These are phyloP conservation scores for Schwanniomyces occidentalis DNA, from an alignment of 805 yeast species.

Conservation along the genomic window DNA sequence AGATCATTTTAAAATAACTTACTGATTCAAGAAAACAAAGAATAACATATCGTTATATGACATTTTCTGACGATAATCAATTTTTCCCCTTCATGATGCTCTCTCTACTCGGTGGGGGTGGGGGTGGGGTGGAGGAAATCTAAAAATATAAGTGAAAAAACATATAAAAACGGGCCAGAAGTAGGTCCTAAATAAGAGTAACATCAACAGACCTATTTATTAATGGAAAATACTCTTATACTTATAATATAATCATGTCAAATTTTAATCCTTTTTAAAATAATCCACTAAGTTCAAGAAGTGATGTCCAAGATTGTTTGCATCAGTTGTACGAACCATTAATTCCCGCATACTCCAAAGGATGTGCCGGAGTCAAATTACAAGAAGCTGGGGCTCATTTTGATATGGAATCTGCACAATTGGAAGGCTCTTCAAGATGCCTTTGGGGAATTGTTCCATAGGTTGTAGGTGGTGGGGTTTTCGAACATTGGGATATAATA, in stretches of 20 bases:
- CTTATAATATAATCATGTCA: neutral
- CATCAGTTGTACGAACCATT: slow-evolving; percentile 10
- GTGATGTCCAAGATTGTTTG: slow-evolving; percentile 8
- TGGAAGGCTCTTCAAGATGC: slow-evolving; percentile 29
- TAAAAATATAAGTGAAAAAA: too few species aligned
- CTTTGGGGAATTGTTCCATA: slow-evolving; percentile 30
- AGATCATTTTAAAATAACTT: too few species aligned
- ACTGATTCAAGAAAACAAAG: too few species aligned
- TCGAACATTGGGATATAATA: slow-evolving; percentile 22
- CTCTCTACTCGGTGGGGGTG: too few species aligned
- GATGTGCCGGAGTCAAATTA: slow-evolving; percentile 15
- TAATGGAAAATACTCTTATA: too few species aligned
- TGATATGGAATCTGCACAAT: slow-evolving; percentile 18
- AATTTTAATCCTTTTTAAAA: slow-evolving; percentile 3
- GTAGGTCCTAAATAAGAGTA: too few species aligned
- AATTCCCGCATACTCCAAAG: slow-evolving; percentile 9
- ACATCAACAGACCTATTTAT: too few species aligned
- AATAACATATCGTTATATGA: too few species aligned
- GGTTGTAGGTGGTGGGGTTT: slow-evolving; percentile 17
- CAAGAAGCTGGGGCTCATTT: slow-evolving; percentile 23
- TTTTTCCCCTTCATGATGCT: too few species aligned
- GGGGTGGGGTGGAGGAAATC: too few species aligned
- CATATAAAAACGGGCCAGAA: too few species aligned
- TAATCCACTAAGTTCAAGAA: slow-evolving; percentile 6
- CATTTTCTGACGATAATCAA: too few species aligned